Evolutionary conservation across 768 basidiomycete species (phyloP), one percentile per base, ranked within the genome.

Genomic region (Rhodocollybia butyracea): DNA sequence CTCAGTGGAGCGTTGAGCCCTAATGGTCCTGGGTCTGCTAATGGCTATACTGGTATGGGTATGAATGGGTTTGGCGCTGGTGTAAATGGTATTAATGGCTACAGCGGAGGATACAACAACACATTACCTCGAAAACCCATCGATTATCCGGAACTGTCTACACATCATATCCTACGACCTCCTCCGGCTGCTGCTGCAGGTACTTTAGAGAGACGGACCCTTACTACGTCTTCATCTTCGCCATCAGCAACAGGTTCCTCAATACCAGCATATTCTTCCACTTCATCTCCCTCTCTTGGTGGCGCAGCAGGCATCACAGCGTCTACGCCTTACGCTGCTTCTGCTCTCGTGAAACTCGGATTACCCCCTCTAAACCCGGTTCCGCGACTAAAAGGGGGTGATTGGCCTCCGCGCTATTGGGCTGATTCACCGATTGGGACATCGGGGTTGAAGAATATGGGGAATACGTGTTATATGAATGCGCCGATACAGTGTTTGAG

Each of bases 391-490:
- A 88, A 91, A 59, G 70, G 71, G 27, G 85, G 83, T n/a, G 84
- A 88, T 43, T 94, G 90, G 65, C 88, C 90, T 3, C 85, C 93
- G 21, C 77, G 77, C 5, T 95, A 89, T 68, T 98, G 94, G 94
- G 70, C 78, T 13, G 91, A 94, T 66, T 75, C 83, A 38, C 82
- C 87, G 58, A 84, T 94, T 52, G 88, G 87, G 22, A 85, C 84
- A 19, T 84, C 86, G 0, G 96, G 96, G 3, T 69, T 99, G 66
- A 95, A 95, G 81, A 99, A 99, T 67, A 66, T 98, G 57, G 88
- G 90, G 17, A 98, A 98, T 68, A 99, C 97, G 7, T 99, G 97
- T 69, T 99, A 98, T 67, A 98, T 98, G 94, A 98, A 98, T 68
- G 91, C 97, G 29, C 94, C 94, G 5, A 83, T 99, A 15, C 97